These are phyloP conservation scores for Micractinium conductrix DNA, from an alignment of 139 green algal species.

Conservation along the genomic window DNA sequence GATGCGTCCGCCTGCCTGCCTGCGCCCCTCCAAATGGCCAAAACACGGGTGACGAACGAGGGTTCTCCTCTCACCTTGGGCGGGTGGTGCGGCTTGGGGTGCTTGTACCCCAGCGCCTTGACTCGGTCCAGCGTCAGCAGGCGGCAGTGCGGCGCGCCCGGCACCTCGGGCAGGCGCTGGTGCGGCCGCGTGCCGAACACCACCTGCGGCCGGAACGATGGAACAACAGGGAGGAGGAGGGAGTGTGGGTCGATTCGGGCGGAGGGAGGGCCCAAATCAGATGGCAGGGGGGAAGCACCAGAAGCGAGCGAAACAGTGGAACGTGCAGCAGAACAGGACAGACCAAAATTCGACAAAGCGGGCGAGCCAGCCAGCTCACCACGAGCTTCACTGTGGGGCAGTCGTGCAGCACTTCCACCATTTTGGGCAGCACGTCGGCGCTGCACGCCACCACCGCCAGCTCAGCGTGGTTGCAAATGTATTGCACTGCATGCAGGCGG, in stretches of 20 bases:
- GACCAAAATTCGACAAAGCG: neutral
- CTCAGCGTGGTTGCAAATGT: slow-evolving; percentile 96
- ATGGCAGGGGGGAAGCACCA: too few relatives aligned
- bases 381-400: slow-evolving; percentile 84
- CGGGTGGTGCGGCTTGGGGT: slow-evolving; percentile 83
- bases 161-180: slow-evolving; percentile 60
- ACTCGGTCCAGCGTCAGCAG: slow-evolving; percentile 74
- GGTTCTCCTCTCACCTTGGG: slow-evolving; percentile 51
- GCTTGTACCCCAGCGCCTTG: slow-evolving; percentile 64
- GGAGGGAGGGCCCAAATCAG: too few relatives aligned
- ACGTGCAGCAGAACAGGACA: neutral
- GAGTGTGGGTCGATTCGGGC: too few relatives aligned
- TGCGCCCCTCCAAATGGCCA: too few relatives aligned
- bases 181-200: slow-evolving; percentile 51
- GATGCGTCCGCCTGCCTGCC: too few relatives aligned
- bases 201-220: slow-evolving; percentile 32
- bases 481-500: slow-evolving; percentile 72
- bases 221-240: neutral
- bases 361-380: neutral
- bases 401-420: slow-evolving; percentile 75
- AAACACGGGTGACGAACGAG: too few relatives aligned
- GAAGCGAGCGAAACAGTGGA: neutral
- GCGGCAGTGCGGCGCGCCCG: slow-evolving; percentile 36
- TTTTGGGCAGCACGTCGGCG: slow-evolving; percentile 69
- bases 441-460: slow-evolving; percentile 80